Percentiles rank a stretch among this genome's conserved stretches.
Conservation (phyloP, 345 rosid species). For the Corchorus olitorius region DNA sequence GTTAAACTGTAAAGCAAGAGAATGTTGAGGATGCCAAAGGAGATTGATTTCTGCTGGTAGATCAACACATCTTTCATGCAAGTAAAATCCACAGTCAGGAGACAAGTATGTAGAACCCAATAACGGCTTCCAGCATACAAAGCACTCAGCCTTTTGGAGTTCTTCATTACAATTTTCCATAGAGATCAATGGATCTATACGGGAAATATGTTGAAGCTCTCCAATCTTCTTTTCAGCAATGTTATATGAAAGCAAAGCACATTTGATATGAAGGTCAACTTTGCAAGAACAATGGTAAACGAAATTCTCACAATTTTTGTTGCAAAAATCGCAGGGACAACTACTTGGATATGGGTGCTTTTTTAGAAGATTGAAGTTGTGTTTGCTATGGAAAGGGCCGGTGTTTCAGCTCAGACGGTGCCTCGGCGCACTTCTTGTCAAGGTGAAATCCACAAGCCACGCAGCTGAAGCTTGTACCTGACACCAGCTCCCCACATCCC, state of each 20-base stretch:
- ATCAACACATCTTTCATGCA: background rate
- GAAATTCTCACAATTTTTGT: background rate
- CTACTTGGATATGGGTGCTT: background rate
- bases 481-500: background rate
- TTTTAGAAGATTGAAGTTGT: background rate
- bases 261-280: background rate
- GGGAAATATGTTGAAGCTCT: background rate
- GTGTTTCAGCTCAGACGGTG: background rate
- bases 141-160: background rate
- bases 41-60: background rate
- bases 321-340: background rate
- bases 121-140: background rate
- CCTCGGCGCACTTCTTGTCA: background rate
- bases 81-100: background rate
- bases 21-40: background rate
- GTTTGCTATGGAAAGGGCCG: constrained; percentile 5
- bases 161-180: background rate
- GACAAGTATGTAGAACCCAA: background rate
- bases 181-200: background rate
- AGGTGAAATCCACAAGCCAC: background rate
- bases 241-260: background rate
- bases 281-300: constrained; percentile 5
- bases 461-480: background rate
- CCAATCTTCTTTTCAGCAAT: background rate
- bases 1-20: background rate